Evolutionary conservation across 2,329 filamentous ascomycete species (phyloP), one percentile per base, ranked within the genome.

Genomic region (Colletotrichum trifolii): DNA sequence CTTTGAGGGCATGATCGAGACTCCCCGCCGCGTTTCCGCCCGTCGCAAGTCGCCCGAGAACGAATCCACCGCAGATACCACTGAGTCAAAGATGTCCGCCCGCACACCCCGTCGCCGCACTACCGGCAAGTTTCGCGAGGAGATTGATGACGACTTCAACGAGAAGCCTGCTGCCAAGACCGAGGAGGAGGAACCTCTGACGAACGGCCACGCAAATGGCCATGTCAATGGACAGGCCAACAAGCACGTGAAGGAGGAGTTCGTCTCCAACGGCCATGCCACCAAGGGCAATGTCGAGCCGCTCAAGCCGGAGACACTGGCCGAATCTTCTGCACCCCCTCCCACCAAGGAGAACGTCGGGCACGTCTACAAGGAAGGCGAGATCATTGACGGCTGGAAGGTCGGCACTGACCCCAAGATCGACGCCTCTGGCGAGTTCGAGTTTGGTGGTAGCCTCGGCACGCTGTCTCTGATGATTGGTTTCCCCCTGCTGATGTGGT

Each of bases 401-500:
- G 82, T 84, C 25, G 87, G 86, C 49, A 81, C 83, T 71, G 87
- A 91, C 71, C 86, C 84, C 71, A 89, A 85, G 76, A 70, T 90
- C 62, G 89, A 91, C 78, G 81, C 85, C 72, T 89, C 87, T 2
- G 87, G 85, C 68, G 81, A 86, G 68, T 86, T 87, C 71, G 96
- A 99, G 76, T 99, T 97, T 74, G 93, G 93, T 67, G 93, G 93
- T 62, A 87, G 91, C 8, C 76, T 82, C 42, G 93, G 93, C 60
- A 89, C 93, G 49, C 79, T 85, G 17, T 83, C 87, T 67, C 92
- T 96, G 86, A 97, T 97, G 91, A 85, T 94, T 68, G 88, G 89
- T 40, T 97, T 97, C 76, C 93, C 93, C n/a, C 67, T 87, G 43
- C 83, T 97, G 69, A 96, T 97, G 93, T 96, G 91, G 83, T 97